phyloP scores from a whole-genome alignment of 495 filamentous ascomycete species.

The Penicillium parvum region DNA sequence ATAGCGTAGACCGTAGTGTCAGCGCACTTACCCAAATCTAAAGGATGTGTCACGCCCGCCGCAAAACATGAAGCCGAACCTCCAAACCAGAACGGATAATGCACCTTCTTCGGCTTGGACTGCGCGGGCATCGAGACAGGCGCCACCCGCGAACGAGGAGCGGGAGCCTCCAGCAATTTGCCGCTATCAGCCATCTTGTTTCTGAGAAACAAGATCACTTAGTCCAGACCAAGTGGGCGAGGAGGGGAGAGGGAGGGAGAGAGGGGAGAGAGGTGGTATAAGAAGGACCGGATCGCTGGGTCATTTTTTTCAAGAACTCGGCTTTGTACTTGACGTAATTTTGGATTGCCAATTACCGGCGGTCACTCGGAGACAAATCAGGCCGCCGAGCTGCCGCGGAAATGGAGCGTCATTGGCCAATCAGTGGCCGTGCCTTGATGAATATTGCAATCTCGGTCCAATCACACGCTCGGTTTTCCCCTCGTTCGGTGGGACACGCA shows the following conservation, averaged over 20 bases:
- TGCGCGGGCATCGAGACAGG: conserved; percentile 23
- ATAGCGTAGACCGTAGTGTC: background rate
- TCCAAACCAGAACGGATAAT: conserved; percentile 92
- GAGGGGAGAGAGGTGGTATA: conserved; percentile 6
- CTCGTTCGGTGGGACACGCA: background rate
- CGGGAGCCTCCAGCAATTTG: conserved; percentile 33
- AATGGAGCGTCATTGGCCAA: conserved; percentile 15
- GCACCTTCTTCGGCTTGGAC: conserved; percentile 39
- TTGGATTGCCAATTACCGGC: conserved; percentile 21
- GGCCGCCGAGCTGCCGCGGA: too few relatives aligned
- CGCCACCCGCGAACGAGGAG: conserved; percentile 21
- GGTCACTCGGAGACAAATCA: conserved; percentile 42
- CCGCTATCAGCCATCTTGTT: conserved; percentile 39
- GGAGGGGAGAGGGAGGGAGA: conserved; percentile 5
- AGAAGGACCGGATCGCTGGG: background rate
- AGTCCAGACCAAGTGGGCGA: too few relatives aligned
- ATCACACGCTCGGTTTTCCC: conserved; percentile 36
- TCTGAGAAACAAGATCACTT: conserved; percentile 24
- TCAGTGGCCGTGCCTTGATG: conserved; percentile 2
- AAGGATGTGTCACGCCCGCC: conserved; percentile 82
- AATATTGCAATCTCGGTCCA: conserved; percentile 14
- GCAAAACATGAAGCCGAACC: conserved; percentile 88
- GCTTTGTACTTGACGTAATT: conserved; percentile 28
- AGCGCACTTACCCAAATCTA: conserved; percentile 57
- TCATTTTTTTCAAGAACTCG: conserved; percentile 14